These are phyloP conservation scores for Neurospora hispaniola DNA, from an alignment of 495 filamentous ascomycete genomes.

Conservation along the genomic window DNA sequence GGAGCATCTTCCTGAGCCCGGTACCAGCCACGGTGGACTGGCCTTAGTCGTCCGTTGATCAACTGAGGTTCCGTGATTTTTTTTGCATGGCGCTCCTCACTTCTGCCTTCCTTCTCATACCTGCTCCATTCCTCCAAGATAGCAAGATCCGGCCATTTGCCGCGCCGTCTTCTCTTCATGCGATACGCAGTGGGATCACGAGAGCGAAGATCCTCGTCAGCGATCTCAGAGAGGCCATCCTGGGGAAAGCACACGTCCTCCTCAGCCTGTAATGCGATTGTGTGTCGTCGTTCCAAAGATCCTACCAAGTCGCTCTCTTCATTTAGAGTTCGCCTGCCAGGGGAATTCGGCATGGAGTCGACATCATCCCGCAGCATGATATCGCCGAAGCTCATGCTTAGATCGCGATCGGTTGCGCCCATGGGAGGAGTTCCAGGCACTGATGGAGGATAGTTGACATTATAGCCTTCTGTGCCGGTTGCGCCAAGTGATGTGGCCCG, in stretches of 20 bases:
- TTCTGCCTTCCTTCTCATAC: slow-evolving; percentile 83
- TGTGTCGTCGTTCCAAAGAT: slow-evolving; percentile 33
- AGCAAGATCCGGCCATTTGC: slow-evolving; percentile 49
- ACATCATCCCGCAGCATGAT: slow-evolving; percentile 57
- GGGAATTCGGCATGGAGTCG: slow-evolving; percentile 19
- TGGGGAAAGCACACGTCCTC: slow-evolving; percentile 92
- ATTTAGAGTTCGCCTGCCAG: slow-evolving; percentile 21
- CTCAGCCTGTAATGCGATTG: slow-evolving; percentile 46
- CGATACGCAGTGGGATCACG: slow-evolving; percentile 22
- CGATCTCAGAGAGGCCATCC: slow-evolving; percentile 65
- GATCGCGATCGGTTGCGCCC: slow-evolving; percentile 32
- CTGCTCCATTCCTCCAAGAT: slow-evolving; percentile 84
- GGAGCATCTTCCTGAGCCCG: slow-evolving; percentile 80
- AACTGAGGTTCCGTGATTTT: slow-evolving; percentile 89
- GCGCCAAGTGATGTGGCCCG: slow-evolving; percentile 25
- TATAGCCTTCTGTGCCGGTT: slow-evolving; percentile 40
- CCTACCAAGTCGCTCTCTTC: slow-evolving; percentile 26
- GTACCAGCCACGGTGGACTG: slow-evolving; percentile 68
- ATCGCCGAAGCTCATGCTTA: slow-evolving; percentile 64
- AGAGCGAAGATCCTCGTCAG: slow-evolving; percentile 55
- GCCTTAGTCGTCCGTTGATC: slow-evolving; percentile 71
- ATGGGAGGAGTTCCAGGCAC: slow-evolving; percentile 66
- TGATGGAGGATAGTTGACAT: slow-evolving; percentile 96
- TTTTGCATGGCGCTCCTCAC: slow-evolving; percentile 77
- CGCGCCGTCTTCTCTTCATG: slow-evolving; percentile 41